Evolutionary conservation across 495 filamentous ascomycete genomes (phyloP).

Genomic region (Trichoderma erinaceum): DNA sequence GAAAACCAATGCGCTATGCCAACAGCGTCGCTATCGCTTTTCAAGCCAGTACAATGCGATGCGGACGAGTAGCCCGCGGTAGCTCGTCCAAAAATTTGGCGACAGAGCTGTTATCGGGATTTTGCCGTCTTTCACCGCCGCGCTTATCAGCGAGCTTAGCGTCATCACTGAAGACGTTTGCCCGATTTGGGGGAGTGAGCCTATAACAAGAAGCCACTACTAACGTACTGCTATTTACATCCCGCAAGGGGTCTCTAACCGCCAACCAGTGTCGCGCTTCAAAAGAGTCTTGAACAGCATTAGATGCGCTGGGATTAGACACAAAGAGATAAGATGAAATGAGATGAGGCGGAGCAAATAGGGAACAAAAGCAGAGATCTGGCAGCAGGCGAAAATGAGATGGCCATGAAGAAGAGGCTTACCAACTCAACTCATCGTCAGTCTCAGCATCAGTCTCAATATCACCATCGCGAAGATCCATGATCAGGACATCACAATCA

Average conservation of each 20-base stretch:
- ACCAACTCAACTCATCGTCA: background rate
- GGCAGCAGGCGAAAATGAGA: background rate
- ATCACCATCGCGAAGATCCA: background rate
- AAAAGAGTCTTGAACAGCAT: background rate
- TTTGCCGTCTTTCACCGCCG: conserved; percentile 15
- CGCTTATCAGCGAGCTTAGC: conserved; percentile 6
- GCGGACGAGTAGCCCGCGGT: background rate
- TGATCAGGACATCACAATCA: background rate
- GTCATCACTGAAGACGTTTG: conserved; percentile 6
- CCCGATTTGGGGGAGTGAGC: conserved; percentile 10
- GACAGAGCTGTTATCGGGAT: background rate
- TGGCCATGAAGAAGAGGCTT: background rate
- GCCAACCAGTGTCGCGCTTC: background rate
- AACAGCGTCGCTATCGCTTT: background rate
- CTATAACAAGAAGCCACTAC: background rate
- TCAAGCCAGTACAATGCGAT: background rate
- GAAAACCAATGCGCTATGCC: background rate
- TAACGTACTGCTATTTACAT: background rate
- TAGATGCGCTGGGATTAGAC: background rate
- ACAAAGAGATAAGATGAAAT: background rate
- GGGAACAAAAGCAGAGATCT: background rate
- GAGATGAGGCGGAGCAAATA: background rate
- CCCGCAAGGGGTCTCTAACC: background rate
- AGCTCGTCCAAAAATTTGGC: conserved; percentile 18
- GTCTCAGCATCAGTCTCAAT: conserved; percentile 2